Evolutionary conservation across 345 rosid genomes (phyloP), one percentile per base, ranked within the genome.

Genomic region (Garcia nutans): DNA sequence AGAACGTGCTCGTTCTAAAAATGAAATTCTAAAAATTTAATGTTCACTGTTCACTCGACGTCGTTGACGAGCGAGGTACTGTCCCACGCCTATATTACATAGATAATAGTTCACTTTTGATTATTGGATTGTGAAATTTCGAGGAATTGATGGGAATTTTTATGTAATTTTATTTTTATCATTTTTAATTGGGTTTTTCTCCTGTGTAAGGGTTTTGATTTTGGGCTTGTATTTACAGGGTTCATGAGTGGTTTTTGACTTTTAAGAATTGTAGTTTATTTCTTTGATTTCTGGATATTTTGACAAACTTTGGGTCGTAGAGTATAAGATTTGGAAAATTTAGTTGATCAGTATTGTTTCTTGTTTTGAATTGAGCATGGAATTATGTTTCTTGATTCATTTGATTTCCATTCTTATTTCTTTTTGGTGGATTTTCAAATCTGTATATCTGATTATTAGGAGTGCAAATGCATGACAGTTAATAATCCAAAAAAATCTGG

Each of bases 21-120:
- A 28, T 28, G 31, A 28, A 28, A 2, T 28, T 28, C 31, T 28
- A 28, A 28, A 28, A 28, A 28, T 28, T 28, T 28, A 28, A 28
- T 70, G 98, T 92, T 59, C 99, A 93, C 83, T 92, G 99, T 74
- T 95, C 98, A 73, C 97, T 95, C 54, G 98, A 96, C 55, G 98
- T 96, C 54, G 89, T 93, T 42, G 99, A 93, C 68, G 99, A 93
- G 81, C 89, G 98, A 86, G 98, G 99, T 91, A 12, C 41, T 20
- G 24, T 24, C 8, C 23, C 2, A 11, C 19, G 15, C 45, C 41
- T 23, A 20, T 8, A 2, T 47, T 37, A 37, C 41, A 37, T 5
- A 37, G 5, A 37, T 37, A 37, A 37, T 37, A 37, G 41, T 60
- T 60, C 23, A 13, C 26, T 60, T 60, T 59, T 24, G 17, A 60